phyloP scores from a whole-genome alignment of 345 rosid species.

The Populus euphratica region DNA sequence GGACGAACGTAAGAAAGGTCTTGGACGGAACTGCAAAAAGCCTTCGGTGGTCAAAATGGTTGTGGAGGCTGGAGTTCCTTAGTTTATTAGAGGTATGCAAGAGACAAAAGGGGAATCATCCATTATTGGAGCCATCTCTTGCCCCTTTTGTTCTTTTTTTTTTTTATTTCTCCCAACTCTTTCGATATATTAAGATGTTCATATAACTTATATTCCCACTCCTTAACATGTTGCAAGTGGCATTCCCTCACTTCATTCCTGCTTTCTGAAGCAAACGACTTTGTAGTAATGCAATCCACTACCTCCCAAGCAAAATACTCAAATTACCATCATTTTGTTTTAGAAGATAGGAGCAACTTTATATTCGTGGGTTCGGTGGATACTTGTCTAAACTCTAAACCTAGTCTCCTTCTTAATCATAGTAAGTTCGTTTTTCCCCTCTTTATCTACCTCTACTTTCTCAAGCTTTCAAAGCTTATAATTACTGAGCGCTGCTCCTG shows the following conservation, averaged over 20 bases:
- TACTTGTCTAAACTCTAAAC: conserved; percentile 25
- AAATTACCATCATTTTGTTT: conserved; percentile 44
- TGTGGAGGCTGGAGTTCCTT: neutral
- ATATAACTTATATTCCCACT: neutral
- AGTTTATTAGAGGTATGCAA: neutral
- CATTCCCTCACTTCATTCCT: neutral
- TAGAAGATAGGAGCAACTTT: conserved; percentile 41
- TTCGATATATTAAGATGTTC: neutral
- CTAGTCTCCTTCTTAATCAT: conserved; percentile 39
- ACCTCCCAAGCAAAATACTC: conserved; percentile 35
- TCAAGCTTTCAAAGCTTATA: conserved; percentile 42
- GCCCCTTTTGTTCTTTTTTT: too few relatives aligned
- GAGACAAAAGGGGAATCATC: too few relatives aligned
- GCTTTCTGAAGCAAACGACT: conserved; percentile 27
- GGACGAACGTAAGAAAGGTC: neutral
- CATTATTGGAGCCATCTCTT: too few relatives aligned
- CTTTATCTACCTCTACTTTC: conserved; percentile 18
- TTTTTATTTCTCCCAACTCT: neutral
- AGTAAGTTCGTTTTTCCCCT: conserved; percentile 19
- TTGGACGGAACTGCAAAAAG: neutral
- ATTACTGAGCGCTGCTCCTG: conserved; percentile 22
- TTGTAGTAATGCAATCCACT: conserved; percentile 13
- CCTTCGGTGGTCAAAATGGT: neutral
- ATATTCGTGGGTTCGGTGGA: conserved; percentile 29
- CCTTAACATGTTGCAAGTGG: neutral